Evolutionary conservation across 2,329 filamentous ascomycete species (phyloP).

Genomic region (Aureobasidium subglaciale): DNA sequence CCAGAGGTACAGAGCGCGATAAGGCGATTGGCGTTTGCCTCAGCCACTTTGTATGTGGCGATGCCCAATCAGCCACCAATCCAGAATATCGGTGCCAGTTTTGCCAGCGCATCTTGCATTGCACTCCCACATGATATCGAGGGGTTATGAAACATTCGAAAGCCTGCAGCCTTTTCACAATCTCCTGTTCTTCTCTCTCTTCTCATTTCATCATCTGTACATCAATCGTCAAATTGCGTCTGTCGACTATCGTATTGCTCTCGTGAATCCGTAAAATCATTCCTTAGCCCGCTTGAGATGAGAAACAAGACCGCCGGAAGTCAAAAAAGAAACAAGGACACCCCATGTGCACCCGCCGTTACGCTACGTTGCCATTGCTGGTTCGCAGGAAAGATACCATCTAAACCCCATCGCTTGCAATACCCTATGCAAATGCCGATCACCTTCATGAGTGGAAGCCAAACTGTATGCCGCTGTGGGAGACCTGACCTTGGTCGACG

Average conservation of each 20-base stretch:
- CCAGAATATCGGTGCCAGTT: constrained; percentile 1
- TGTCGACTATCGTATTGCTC: background rate
- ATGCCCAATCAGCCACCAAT: background rate
- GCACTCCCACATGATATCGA: constrained; percentile 14
- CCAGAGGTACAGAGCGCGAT: background rate
- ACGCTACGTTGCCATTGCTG: constrained; percentile 13
- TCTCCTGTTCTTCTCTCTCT: background rate
- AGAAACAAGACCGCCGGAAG: background rate
- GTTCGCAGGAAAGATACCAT: constrained; percentile 1
- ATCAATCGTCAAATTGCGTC: background rate
- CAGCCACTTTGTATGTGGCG: background rate
- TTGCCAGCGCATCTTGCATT: constrained; percentile 11
- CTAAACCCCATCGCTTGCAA: constrained; percentile 12
- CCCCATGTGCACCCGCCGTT: background rate
- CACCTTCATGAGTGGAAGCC: background rate
- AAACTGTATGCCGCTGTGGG: background rate
- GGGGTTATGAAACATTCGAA: background rate
- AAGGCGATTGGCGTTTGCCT: constrained; percentile 1
- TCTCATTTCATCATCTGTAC: background rate
- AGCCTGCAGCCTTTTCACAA: background rate
- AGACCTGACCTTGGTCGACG: background rate
- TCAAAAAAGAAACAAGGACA: background rate
- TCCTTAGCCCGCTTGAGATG: background rate
- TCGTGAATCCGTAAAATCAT: background rate
- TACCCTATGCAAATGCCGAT: constrained; percentile 7